Percentiles rank a stretch among this genome's conserved stretches.
Conservation (phyloP, 2,329 filamentous ascomycete species). For the Malbranchea zuffiana region DNA sequence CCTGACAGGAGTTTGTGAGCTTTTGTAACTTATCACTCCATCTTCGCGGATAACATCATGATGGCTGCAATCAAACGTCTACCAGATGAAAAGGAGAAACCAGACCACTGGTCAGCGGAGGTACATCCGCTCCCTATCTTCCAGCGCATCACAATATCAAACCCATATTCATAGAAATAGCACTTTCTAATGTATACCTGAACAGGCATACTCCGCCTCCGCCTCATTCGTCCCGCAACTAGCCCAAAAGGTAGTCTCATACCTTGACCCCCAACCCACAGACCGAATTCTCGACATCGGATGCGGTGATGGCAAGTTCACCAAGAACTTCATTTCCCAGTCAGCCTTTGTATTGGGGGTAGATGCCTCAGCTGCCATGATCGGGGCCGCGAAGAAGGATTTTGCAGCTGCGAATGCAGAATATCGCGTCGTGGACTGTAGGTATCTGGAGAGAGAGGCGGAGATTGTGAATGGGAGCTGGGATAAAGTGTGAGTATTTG, state of each 20-base stretch:
- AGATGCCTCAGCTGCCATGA: constrained; percentile 51
- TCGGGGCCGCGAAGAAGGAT: constrained; percentile 40
- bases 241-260: constrained; percentile 47
- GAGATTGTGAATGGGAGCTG: constrained; percentile 23
- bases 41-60: no score
- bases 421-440: constrained; percentile 28
- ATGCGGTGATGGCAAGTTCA: constrained; percentile 54
- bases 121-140: constrained; percentile 17
- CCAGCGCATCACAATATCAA: not conserved
- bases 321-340: constrained; percentile 41
- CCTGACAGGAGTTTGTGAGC: no score
- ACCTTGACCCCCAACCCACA: constrained; percentile 48
- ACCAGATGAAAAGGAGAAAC: constrained; percentile 4
- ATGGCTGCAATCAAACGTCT: not conserved
- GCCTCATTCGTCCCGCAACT: constrained; percentile 56
- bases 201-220: constrained; percentile 48
- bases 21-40: no score
- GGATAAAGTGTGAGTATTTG: constrained; percentile 41
- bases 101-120: constrained; percentile 32
- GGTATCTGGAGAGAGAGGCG: constrained; percentile 21
- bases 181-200: constrained; percentile 10
- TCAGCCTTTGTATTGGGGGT: constrained; percentile 47
- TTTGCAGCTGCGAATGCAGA: constrained; percentile 25
- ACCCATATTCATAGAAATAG: not conserved
- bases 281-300: constrained; percentile 53